Base-by-base conservation (phyloP, 2,329 filamentous ascomycete genomes). In the Pseudopyricularia javanii region DNA sequence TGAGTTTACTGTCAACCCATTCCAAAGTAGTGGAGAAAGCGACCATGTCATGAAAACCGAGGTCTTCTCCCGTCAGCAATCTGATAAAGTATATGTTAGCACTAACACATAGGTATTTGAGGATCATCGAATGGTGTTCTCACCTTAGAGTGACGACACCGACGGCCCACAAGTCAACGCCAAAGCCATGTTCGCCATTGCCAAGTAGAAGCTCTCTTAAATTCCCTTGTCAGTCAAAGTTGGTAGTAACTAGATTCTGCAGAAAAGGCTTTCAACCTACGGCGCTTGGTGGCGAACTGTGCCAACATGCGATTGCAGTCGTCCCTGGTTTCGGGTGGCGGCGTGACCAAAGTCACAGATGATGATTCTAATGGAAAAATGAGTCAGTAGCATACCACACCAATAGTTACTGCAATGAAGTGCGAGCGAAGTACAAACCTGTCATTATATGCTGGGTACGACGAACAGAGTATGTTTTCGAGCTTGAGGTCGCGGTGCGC, bases 341-440 rank as follows among this genome's bases (percentile, higher is more conserved):
- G 73, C 74, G 45, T 69, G 70, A 3, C 76, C 75, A 65, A 80
- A 74, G 55, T 80, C 76, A 0, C 75, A 72, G 11, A 80, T 65
- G 56, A 75, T 71, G 3, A 79, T 63, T 8, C 75, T 67, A 68
- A 61, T 26, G 66, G 68, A 0, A 24, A 15, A 45, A 7, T 2
- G 15, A 14, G 40, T 45, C 24, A 45, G 40, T 7, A 14, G 2
- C 17, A 15, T 1, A 15, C 11, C 12, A 45, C 4, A 45, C 4
- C 12, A 45, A 15, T 14, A 14, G 2, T 26, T 6, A 7, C 24
- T 8, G 24, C 3, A 26, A 2, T 15, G 11, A 5, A 15, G 5
- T 24, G 22, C 9, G 2, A 15, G 20, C 2, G 3, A 26, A 20
- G 24, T 28, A 45, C 40, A 20, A 45, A 45, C 40, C 40, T 45